Percentiles rank a stretch among this genome's conserved stretches.
Evolutionary conservation across 192 early-diverging fungal species (phyloP).

Genomic region (Globomyces pollinis-pini): DNA sequence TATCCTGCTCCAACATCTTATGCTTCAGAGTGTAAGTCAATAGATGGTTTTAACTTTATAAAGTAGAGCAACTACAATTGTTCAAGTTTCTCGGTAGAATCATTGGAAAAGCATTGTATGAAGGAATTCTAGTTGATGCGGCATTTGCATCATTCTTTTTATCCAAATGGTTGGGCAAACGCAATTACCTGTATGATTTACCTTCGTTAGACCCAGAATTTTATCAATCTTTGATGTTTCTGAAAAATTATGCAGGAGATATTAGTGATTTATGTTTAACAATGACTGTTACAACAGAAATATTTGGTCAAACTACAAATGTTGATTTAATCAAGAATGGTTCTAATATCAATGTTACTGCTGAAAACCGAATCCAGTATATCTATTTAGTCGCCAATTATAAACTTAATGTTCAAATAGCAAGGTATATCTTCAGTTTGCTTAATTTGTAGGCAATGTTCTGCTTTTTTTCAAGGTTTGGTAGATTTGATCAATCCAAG

Average conservation of each 20-base stretch:
- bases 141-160: conserved; percentile 47
- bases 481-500: conserved; percentile 71
- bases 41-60: conserved; percentile 6
- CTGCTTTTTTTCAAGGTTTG: conserved; percentile 81
- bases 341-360: conserved; percentile 67
- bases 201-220: conserved; percentile 39
- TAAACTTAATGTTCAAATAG: conserved; percentile 74
- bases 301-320: conserved; percentile 9
- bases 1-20: conserved; percentile 33
- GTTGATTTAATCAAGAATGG: conserved; percentile 76
- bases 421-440: no score
- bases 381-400: conserved; percentile 84
- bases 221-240: conserved; percentile 38
- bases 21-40: conserved; percentile 23
- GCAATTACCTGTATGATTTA: conserved; percentile 47
- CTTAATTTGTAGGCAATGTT: conserved; percentile 67
- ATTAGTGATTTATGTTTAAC: conserved; percentile 37
- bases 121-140: conserved; percentile 42
- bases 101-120: conserved; percentile 50
- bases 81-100: conserved; percentile 49
- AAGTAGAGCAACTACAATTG: conserved; percentile 24
- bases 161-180: conserved; percentile 37
- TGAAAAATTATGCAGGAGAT: conserved; percentile 39
- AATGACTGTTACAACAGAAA: conserved; percentile 22
- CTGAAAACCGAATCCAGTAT: conserved; percentile 78